These are phyloP conservation scores for Mikania micrantha DNA, from an alignment of 129 eudicot genomes.

Conservation along the genomic window DNA sequence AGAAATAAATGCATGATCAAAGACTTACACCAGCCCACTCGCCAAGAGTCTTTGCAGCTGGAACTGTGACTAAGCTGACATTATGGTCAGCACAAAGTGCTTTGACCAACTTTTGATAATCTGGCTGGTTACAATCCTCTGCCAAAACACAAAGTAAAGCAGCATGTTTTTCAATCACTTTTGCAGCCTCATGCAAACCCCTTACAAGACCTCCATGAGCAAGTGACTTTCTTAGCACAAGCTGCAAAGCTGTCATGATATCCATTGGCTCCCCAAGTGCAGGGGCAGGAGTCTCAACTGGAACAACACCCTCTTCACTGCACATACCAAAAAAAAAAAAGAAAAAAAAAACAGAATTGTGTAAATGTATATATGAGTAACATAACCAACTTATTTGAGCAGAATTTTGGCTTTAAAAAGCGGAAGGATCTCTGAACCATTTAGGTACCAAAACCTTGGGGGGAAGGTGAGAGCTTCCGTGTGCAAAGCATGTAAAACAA, in stretches of 20 bases:
- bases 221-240: constrained; percentile 62
- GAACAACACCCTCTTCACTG: constrained; percentile 62
- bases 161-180: constrained; percentile 74
- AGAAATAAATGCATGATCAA: not conserved
- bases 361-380: not conserved
- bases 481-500: too few species aligned
- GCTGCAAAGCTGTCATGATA: constrained; percentile 70
- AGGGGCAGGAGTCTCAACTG: constrained; percentile 45
- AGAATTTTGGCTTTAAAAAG: too few species aligned
- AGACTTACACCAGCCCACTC: constrained; percentile 82
- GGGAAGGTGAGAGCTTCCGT: too few species aligned
- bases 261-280: constrained; percentile 80
- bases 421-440: too few species aligned
- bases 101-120: constrained; percentile 63
- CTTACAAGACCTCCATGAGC: constrained; percentile 73
- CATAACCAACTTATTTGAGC: not conserved
- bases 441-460: too few species aligned
- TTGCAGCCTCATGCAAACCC: constrained; percentile 80
- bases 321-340: not conserved
- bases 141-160: constrained; percentile 76
- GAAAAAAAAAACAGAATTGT: not conserved
- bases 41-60: constrained; percentile 75
- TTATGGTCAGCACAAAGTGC: constrained; percentile 79
- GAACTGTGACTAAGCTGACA: constrained; percentile 55
- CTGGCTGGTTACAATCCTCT: constrained; percentile 80